A percentile compares a stretch with the other conserved stretches of the same genome.
These are phyloP conservation scores for Vaccinium macrocarpon DNA, from an alignment of 148 eudicot genomes.

Conservation along the genomic window DNA sequence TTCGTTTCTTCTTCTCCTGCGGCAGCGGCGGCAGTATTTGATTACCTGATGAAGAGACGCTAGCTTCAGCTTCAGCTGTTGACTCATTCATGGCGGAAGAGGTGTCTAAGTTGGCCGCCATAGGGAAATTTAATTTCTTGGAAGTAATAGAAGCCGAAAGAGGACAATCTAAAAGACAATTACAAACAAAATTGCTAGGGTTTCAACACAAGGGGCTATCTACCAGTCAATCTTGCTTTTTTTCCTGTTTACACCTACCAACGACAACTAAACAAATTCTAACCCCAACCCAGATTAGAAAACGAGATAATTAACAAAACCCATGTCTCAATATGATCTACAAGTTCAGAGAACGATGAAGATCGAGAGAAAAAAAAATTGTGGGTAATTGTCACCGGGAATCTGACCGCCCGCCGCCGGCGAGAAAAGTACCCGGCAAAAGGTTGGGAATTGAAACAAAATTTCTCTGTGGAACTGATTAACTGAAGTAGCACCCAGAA, in stretches of 20 bases:
- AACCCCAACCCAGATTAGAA: slow-evolving; percentile 19
- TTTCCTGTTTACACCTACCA: slow-evolving; percentile 36
- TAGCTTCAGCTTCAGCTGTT: slow-evolving; percentile 61
- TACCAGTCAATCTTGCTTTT: slow-evolving; percentile 52
- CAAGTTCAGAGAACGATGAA: slow-evolving; percentile 1
- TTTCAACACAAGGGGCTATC: slow-evolving; percentile 28
- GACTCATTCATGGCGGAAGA: slow-evolving; percentile 52
- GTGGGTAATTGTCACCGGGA: background rate
- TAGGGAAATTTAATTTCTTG: slow-evolving; percentile 18
- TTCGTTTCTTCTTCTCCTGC: slow-evolving; percentile 11
- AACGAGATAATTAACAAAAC: slow-evolving; percentile 15
- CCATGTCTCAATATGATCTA: background rate
- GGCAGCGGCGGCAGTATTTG: background rate
- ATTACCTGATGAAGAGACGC: slow-evolving; percentile 54
- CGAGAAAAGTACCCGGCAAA: background rate
- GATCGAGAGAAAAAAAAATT: background rate
- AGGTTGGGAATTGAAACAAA: background rate
- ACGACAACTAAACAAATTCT: slow-evolving; percentile 21
- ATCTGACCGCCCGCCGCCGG: slow-evolving; percentile 13
- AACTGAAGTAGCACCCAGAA: background rate
- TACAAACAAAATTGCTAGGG: background rate
- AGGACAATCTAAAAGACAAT: slow-evolving; percentile 12
- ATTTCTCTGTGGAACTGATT: background rate
- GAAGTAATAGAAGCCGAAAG: slow-evolving; percentile 16
- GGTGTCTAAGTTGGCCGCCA: slow-evolving; percentile 57